Evolutionary conservation across 208 protist species (phyloP).

Genomic region (Trypanosoma conorhini): DNA sequence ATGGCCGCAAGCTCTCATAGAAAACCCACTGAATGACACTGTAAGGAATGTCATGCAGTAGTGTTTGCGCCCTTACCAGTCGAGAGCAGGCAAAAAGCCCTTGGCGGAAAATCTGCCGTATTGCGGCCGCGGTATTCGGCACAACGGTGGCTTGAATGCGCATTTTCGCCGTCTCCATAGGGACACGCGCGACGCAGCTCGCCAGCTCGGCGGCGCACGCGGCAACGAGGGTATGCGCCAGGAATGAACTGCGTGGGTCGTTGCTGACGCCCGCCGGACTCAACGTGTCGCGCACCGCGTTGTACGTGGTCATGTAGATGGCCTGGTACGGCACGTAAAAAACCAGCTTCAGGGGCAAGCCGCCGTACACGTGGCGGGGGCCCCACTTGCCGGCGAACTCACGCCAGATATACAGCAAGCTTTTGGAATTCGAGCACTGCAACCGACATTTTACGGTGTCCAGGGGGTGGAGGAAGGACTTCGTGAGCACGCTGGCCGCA

Average conservation of each 20-base stretch:
- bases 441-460: conserved; percentile 86
- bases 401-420: conserved; percentile 30
- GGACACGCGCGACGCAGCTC: conserved; percentile 64
- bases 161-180: conserved; percentile 89
- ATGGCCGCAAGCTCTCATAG: conserved; percentile 76
- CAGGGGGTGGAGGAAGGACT: conserved; percentile 77
- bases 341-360: conserved; percentile 66
- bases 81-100: conserved; percentile 42
- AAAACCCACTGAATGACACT: conserved; percentile 72
- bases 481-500: conserved; percentile 53
- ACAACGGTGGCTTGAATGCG: conserved; percentile 63
- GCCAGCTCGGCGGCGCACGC: conserved; percentile 59
- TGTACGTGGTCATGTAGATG: conserved; percentile 73
- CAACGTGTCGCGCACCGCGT: conserved; percentile 21
- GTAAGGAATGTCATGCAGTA: conserved; percentile 84
- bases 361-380: conserved; percentile 62
- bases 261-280: conserved; percentile 1
- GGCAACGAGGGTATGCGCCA: conserved; percentile 45
- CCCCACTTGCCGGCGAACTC: conserved; percentile 67
- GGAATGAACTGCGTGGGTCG: conserved; percentile 9
- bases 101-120: conserved; percentile 47
- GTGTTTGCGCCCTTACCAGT: conserved; percentile 63
- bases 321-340: conserved; percentile 83
- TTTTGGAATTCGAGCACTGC: conserved; percentile 34
- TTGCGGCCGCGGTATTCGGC: conserved; percentile 41